These are phyloP conservation scores for Aphanocladium album DNA, from an alignment of 2,329 filamentous ascomycete species.

Conservation along the genomic window DNA sequence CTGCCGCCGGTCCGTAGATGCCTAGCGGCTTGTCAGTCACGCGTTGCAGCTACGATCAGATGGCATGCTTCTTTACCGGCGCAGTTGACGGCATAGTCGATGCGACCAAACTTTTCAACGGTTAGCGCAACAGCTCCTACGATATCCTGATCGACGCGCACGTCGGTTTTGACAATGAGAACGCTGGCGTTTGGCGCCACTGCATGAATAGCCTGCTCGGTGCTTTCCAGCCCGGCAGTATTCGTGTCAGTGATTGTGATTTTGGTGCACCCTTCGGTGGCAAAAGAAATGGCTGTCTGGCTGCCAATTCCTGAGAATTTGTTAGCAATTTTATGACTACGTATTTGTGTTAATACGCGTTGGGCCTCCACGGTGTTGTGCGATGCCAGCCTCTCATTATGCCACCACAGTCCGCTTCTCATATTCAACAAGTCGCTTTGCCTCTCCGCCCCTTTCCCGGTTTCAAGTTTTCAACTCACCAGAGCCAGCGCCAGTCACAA, in stretches of 20 bases:
- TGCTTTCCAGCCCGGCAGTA: slow-evolving; percentile 26
- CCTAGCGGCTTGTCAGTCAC: slow-evolving; percentile 18
- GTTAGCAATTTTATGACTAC: neutral
- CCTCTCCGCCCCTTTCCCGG: no score
- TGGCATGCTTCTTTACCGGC: slow-evolving; percentile 26
- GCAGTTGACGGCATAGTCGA: slow-evolving; percentile 43
- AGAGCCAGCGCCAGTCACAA: slow-evolving; percentile 28
- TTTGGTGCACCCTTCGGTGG: slow-evolving; percentile 36
- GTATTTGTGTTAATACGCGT: neutral
- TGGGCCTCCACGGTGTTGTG: neutral
- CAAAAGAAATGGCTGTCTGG: slow-evolving; percentile 39
- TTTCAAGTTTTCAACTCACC: slow-evolving; percentile 18
- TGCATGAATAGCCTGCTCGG: slow-evolving; percentile 25
- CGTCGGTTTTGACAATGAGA: slow-evolving; percentile 28
- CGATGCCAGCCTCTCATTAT: no score
- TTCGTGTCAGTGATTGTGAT: slow-evolving; percentile 38
- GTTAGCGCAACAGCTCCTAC: slow-evolving; percentile 26
- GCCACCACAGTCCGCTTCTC: no score
- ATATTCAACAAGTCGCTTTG: no score
- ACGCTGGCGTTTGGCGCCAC: slow-evolving; percentile 23
- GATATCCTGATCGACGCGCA: slow-evolving; percentile 30
- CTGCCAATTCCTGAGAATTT: slow-evolving; percentile 36
- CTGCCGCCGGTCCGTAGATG: slow-evolving; percentile 32
- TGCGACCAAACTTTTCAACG: slow-evolving; percentile 31
- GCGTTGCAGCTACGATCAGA: neutral